Conservation (phyloP, 2,329 filamentous ascomycete species). For the Teratosphaeria epicoccoides region DNA sequence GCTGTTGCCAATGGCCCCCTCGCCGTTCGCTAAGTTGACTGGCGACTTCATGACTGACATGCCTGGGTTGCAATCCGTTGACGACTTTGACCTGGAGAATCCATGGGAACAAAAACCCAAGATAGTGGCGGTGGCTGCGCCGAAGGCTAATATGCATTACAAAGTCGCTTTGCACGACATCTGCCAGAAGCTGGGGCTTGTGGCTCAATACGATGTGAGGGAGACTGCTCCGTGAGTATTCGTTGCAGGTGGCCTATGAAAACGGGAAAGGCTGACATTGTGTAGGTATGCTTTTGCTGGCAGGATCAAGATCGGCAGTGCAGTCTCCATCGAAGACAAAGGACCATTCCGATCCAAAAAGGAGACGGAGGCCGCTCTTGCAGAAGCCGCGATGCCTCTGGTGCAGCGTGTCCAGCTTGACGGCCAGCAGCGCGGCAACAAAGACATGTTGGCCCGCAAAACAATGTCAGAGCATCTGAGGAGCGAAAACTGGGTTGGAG, state of each 20-base stretch:
- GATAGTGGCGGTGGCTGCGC: neutral
- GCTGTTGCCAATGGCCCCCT: neutral
- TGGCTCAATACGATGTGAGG: conserved; percentile 4
- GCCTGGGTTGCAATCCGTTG: conserved; percentile 10
- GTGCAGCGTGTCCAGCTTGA: conserved; percentile 19
- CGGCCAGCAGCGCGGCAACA: conserved; percentile 14
- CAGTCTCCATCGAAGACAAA: conserved; percentile 5
- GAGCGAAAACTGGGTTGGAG: conserved; percentile 29
- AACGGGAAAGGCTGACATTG: neutral
- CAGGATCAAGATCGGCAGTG: conserved; percentile 2
- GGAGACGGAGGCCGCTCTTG: conserved; percentile 33
- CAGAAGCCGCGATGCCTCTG: conserved; percentile 22
- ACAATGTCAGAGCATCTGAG: conserved; percentile 7
- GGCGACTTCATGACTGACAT: neutral
- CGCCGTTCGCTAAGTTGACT: neutral
- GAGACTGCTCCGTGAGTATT: conserved; percentile 9
- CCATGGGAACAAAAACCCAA: conserved; percentile 10
- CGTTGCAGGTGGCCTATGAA: neutral
- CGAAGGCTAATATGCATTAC: conserved; percentile 1
- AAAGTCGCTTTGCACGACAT: conserved; percentile 9
- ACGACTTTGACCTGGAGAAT: conserved; percentile 13
- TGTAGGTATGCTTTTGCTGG: neutral
- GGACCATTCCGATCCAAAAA: conserved; percentile 7
- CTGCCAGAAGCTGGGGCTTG: conserved; percentile 11
- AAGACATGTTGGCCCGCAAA: conserved; percentile 10